These are phyloP conservation scores for Diaporthe helianthi DNA, from an alignment of 2,329 filamentous ascomycete genomes.

Conservation along the genomic window DNA sequence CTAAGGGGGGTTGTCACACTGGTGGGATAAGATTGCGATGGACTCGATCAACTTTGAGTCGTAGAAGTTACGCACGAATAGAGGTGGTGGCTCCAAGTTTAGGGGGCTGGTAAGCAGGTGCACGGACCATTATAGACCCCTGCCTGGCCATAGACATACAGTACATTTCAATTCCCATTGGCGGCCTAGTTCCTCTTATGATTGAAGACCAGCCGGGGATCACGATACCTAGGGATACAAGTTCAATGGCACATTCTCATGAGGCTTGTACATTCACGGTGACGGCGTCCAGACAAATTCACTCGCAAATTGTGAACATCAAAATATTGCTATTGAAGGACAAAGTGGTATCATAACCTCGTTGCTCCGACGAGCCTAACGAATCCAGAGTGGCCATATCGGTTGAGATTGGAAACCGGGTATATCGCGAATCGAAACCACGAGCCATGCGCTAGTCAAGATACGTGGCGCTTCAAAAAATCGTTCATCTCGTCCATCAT, in stretches of 20 bases:
- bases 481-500: neutral
- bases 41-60: no score
- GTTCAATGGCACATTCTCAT: neutral
- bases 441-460: neutral
- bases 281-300: no score
- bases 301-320: neutral
- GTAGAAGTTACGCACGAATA: neutral
- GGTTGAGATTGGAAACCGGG: constrained; percentile 6
- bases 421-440: constrained; percentile 13
- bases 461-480: neutral
- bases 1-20: neutral
- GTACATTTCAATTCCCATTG: no score
- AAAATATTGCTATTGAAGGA: neutral
- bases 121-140: neutral
- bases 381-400: constrained; percentile 18
- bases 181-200: neutral
- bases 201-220: neutral
- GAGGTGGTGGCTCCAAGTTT: neutral
- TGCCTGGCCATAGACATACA: neutral
- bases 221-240: no score
- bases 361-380: neutral
- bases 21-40: neutral
- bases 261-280: neutral
- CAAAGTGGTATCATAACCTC: constrained; percentile 25
- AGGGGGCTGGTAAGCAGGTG: neutral